Evolutionary conservation across 139 green algal species (phyloP), one percentile per base, ranked within the genome.

Genomic region (Chlorella sp.): DNA sequence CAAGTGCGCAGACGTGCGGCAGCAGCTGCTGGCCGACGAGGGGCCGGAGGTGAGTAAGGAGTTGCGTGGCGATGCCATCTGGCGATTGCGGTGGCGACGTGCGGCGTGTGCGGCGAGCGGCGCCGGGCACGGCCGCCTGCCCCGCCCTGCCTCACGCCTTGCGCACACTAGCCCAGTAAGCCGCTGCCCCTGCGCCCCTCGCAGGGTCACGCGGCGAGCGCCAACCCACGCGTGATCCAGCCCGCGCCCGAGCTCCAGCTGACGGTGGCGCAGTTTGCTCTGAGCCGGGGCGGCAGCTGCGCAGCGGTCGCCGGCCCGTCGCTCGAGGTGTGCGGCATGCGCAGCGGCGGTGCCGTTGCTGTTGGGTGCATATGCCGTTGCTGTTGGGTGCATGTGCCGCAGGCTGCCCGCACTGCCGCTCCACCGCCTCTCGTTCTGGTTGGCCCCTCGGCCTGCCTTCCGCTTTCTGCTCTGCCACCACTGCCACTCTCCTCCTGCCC

Each of bases 1-100:
- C 21, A 59, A 35, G 14, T 23, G n/a, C 1, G 53, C 48, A 2
- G 79, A 84, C 43, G 76, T 84, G 36, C 55, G 79, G 35, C 66
- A 84, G 50, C 63, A 84, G 67, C 67, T 84, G 42, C 40, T 84
- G 40, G 70, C 59, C 5, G 78, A 73, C n/a, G 53, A 55, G 25
- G 71, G 73, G 73, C 50, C 72, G 27, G 43, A 77, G 71, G 72
- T 78, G 60, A 21, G 56, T 14, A 27, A 55, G 46, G 46, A n/a
- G n/a, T n/a, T n/a, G n/a, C n/a, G n/a, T n/a, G n/a, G n/a, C n/a
- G n/a, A n/a, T n/a, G n/a, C n/a, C n/a, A n/a, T n/a, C n/a, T n/a
- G n/a, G n/a, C n/a, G n/a, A n/a, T n/a, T n/a, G n/a, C n/a, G n/a
- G n/a, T n/a, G n/a, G n/a, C n/a, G n/a, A n/a, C n/a, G n/a, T n/a